Percentiles rank a stretch among this genome's conserved stretches.
Evolutionary conservation across 2,329 filamentous ascomycete species (phyloP).

Genomic region (Alternaria dauci): DNA sequence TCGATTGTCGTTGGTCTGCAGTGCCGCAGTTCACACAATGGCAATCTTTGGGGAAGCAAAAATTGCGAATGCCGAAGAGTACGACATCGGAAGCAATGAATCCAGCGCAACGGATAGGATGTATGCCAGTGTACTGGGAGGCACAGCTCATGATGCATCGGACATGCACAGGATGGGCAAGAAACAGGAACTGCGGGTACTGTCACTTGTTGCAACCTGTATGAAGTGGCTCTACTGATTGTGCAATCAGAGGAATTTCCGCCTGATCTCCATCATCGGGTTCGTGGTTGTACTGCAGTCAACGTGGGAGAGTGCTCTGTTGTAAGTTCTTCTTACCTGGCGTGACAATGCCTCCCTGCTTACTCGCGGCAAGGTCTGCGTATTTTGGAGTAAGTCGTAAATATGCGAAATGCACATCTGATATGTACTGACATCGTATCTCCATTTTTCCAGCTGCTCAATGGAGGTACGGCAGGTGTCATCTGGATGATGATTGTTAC

Average conservation of each 20-base stretch:
- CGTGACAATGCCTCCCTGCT: not conserved
- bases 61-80: slow-evolving; percentile 20
- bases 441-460: slow-evolving; percentile 10
- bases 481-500: slow-evolving; percentile 39
- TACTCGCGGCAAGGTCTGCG: slow-evolving; percentile 11
- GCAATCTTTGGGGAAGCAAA: slow-evolving; percentile 10
- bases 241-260: slow-evolving; percentile 24
- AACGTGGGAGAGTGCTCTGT: slow-evolving; percentile 31
- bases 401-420: too few species aligned
- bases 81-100: slow-evolving; percentile 14
- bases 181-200: slow-evolving; percentile 29
- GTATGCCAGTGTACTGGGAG: slow-evolving; percentile 18
- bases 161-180: slow-evolving; percentile 39
- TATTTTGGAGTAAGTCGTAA: slow-evolving; percentile 14
- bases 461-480: slow-evolving; percentile 40
- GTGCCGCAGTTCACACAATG: slow-evolving; percentile 5
- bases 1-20: not conserved
- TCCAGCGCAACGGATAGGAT: slow-evolving; percentile 8
- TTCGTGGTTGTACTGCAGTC: slow-evolving; percentile 26
- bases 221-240: not conserved
- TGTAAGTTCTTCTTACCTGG: slow-evolving; percentile 11
- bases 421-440: too few species aligned
- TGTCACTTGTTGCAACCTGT: not conserved
- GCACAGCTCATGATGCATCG: slow-evolving; percentile 23
- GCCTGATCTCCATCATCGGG: slow-evolving; percentile 28